Conservation (phyloP, 2,329 filamentous ascomycete genomes). For the Aureobasidium melanogenum region DNA sequence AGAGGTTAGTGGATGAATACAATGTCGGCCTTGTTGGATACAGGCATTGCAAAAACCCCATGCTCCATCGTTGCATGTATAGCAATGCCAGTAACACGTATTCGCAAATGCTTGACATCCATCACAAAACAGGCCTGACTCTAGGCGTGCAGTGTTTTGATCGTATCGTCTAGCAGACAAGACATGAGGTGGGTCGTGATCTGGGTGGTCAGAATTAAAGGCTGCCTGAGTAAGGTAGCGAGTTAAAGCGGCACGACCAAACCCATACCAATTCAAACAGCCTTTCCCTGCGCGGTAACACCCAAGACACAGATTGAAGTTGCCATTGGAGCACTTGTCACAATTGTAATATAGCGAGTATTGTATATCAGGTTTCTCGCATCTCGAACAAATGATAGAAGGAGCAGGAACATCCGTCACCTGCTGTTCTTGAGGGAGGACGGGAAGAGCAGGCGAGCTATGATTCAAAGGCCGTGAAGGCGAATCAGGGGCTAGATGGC, state of each 20-base stretch:
- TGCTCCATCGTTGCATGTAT: constrained; percentile 78
- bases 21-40: constrained; percentile 72
- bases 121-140: constrained; percentile 78
- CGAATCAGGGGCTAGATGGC: background rate
- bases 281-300: constrained; percentile 73
- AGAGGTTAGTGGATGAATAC: constrained; percentile 72
- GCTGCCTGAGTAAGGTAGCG: constrained; percentile 29
- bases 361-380: constrained; percentile 63
- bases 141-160: constrained; percentile 45
- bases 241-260: constrained; percentile 61
- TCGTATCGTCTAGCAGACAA: constrained; percentile 40
- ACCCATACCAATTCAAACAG: constrained; percentile 82
- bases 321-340: constrained; percentile 55
- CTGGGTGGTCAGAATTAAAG: constrained; percentile 31
- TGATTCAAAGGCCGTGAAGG: constrained; percentile 11
- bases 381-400: constrained; percentile 63
- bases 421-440: constrained; percentile 19
- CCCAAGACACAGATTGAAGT: constrained; percentile 68
- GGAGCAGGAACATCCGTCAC: constrained; percentile 45
- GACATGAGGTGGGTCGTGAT: constrained; percentile 43
- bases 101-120: constrained; percentile 66
- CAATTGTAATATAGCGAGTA: constrained; percentile 85
- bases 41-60: constrained; percentile 92
- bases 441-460: constrained; percentile 16
- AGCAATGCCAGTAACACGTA: constrained; percentile 83